phyloP scores from a whole-genome alignment of 768 basidiomycete species.

The Boletus sp. region DNA sequence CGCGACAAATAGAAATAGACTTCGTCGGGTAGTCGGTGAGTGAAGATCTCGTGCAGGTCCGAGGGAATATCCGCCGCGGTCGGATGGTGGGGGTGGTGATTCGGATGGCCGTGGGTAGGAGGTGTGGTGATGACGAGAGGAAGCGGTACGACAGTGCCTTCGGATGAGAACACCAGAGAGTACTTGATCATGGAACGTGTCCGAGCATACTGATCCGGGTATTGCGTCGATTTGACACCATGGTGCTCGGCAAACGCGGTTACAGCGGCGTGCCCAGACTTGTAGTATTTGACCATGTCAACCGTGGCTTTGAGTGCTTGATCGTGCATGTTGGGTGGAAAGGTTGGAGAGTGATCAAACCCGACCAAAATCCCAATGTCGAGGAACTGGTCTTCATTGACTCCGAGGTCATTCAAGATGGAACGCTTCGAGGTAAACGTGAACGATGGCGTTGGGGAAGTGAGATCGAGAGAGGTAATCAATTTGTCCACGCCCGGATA shows the following conservation, averaged over 20 bases:
- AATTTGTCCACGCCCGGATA: conserved; percentile 87
- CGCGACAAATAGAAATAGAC: conserved; percentile 95
- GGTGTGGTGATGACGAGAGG: conserved; percentile 63
- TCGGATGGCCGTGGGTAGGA: conserved; percentile 46
- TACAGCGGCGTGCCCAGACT: conserved; percentile 80
- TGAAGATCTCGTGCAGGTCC: conserved; percentile 94
- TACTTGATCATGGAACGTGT: conserved; percentile 91
- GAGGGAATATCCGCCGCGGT: conserved; percentile 85
- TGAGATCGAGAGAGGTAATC: conserved; percentile 84
- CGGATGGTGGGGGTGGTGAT: conserved; percentile 61
- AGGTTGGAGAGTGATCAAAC: conserved; percentile 74
- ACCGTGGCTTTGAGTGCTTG: conserved; percentile 80
- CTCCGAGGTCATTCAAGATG: conserved; percentile 60
- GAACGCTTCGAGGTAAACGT: conserved; percentile 78
- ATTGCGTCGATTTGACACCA: conserved; percentile 73
- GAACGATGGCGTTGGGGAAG: conserved; percentile 65
- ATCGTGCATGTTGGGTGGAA: conserved; percentile 80
- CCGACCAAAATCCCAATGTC: conserved; percentile 92
- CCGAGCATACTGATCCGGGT: conserved; percentile 83
- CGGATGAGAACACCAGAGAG: conserved; percentile 84
- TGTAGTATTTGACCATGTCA: conserved; percentile 91
- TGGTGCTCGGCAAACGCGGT: conserved; percentile 76
- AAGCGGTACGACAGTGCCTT: conserved; percentile 77
- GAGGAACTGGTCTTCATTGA: conserved; percentile 89
- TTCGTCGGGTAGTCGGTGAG: conserved; percentile 90